Base-by-base conservation (phyloP, 257 asterid species). In the Scutellaria baicalensis region DNA sequence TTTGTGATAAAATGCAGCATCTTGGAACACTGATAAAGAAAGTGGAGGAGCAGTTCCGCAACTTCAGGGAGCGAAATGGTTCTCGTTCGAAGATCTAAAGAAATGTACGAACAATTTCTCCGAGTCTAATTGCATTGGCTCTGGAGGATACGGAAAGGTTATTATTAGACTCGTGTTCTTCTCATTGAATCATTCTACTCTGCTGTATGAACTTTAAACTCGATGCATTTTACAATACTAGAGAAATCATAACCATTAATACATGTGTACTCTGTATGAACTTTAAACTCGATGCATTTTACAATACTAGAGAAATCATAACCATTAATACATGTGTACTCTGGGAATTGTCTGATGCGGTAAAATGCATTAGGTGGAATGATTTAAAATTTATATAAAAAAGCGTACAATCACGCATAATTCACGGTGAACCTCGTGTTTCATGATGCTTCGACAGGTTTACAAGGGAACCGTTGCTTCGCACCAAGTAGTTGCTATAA, bases 141-240 rank as follows among this genome's bases (percentile, higher is more conserved):
- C 70, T 54, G 97, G 97, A 55, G 97, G 97, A 69, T 91, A 92
- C 42, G 96, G 97, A 71, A 92, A 92, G 90, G 97, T 90, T 20
- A 33, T 65, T 73, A 42, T 52, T 60, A 1, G 3, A 14, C 66
- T 45, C 16, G 17, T 31, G 59, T 12, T 59, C 8, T 45, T 71
- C 57, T 61, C 20, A 21, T 60, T 12, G 40, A 31, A 9, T 27
- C 50, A 9, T 10, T 27, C 3, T 27, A 27, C 3, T 27, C 3
- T 27, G 3, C 33, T 27, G 0, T 27, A 27, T 3, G 33, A 27
- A 27, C 33, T 27, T 27, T 27, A 27, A 27, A 27, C 3, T 27
- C 4, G 33, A 27, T 27, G 33, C 4, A 27, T 27, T 27, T 27
- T 27, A 27, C 0, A 27, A 5, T 27, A 27, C 0, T 3, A 27